Conservation (phyloP, 192 early-diverging fungal species). For the Backusella mclennaniae region DNA sequence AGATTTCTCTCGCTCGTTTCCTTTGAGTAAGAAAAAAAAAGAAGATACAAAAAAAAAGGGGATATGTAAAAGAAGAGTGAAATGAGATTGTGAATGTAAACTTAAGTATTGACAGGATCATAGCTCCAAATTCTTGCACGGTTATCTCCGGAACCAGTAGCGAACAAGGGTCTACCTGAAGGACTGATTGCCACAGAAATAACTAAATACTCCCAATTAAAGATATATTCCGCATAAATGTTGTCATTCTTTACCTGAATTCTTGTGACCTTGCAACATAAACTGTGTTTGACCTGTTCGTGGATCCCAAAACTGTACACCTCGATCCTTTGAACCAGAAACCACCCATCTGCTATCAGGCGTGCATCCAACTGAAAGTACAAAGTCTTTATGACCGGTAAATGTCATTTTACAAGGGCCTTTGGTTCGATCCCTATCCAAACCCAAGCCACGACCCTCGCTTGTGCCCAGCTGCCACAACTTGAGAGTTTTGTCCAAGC, state of each 20-base stretch:
- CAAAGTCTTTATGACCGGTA: conserved; percentile 82
- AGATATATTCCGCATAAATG: not conserved
- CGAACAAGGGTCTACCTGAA: conserved; percentile 79
- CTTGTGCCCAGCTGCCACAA: conserved; percentile 82
- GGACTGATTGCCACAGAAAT: conserved; percentile 89
- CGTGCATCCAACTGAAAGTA: conserved; percentile 88
- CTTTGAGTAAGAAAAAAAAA: not conserved
- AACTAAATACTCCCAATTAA: conserved; percentile 47
- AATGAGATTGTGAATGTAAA: not conserved
- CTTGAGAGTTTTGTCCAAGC: conserved; percentile 88
- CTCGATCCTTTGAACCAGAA: conserved; percentile 88
- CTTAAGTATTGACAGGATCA: conserved; percentile 31
- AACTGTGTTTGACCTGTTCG: conserved; percentile 67
- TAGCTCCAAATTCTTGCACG: conserved; percentile 95
- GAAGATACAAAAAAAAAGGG: not conserved
- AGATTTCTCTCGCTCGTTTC: not conserved
- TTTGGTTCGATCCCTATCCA: conserved; percentile 22
- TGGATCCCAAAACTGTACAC: conserved; percentile 94
- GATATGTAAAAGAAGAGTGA: not conserved
- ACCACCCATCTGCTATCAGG: conserved; percentile 88
- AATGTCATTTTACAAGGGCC: conserved; percentile 45
- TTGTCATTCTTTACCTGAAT: conserved; percentile 67
- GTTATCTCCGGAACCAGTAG: conserved; percentile 95
- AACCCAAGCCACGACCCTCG: conserved; percentile 22
- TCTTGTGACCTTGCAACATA: conserved; percentile 96